Conservation (phyloP, 495 filamentous ascomycete species). For the Aspergillus diversus region DNA sequence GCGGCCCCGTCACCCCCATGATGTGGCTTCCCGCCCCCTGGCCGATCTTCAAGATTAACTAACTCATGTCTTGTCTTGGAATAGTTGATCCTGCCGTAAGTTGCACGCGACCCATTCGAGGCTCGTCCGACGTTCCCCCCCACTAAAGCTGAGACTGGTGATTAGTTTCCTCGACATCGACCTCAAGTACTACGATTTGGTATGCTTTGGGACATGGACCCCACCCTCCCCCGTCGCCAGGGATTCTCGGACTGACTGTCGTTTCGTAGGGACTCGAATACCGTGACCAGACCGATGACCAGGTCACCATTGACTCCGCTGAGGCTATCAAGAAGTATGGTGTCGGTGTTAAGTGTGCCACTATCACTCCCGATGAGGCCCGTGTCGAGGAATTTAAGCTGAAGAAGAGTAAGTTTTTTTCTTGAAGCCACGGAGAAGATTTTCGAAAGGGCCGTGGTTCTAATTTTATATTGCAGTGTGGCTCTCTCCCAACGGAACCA, state of each 20-base stretch:
- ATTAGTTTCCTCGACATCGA: slow-evolving; percentile 86
- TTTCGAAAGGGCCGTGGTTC: not conserved
- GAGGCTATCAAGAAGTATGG: slow-evolving; percentile 99
- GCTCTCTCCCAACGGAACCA: slow-evolving; percentile 97
- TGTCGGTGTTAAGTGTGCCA: slow-evolving; percentile 98
- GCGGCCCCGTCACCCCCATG: slow-evolving; percentile 13
- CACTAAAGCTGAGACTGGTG: slow-evolving; percentile 20
- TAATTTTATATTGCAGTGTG: slow-evolving; percentile 68
- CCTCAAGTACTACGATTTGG: slow-evolving; percentile 97
- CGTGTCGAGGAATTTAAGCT: slow-evolving; percentile 97
- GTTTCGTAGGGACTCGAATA: slow-evolving; percentile 76
- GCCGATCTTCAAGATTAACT: slow-evolving; percentile 18
- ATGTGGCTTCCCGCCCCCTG: slow-evolving; percentile 15
- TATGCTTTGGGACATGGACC: slow-evolving; percentile 34
- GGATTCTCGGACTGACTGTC: slow-evolving; percentile 14
- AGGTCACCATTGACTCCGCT: slow-evolving; percentile 91
- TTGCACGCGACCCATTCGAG: slow-evolving; percentile 13
- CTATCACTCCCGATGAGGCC: slow-evolving; percentile 96
- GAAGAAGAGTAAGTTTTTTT: slow-evolving; percentile 77
- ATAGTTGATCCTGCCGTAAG: slow-evolving; percentile 83
- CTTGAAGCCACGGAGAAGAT: not conserved
- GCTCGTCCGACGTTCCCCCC: not conserved
- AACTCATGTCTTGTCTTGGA: slow-evolving; percentile 3
- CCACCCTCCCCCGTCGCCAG: not conserved
- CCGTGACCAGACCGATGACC: slow-evolving; percentile 92